Percentiles rank a stretch among this genome's conserved stretches.
Evolutionary conservation across 164 flowering plant species (phyloP).

Genomic region (Protea cynaroides): DNA sequence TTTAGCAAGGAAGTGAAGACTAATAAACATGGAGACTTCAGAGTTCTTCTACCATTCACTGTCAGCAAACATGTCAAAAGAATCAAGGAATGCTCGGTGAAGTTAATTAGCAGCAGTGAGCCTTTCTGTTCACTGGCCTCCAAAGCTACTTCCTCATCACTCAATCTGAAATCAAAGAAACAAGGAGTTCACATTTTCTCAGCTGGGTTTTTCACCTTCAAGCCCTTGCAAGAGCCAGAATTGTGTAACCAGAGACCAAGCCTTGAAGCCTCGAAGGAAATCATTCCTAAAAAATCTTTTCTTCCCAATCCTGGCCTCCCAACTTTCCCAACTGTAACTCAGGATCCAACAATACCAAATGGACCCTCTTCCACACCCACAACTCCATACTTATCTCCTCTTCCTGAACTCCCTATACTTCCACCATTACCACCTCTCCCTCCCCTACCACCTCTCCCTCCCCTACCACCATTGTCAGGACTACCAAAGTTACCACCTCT

Average conservation of each 20-base stretch:
- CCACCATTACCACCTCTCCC: conserved; percentile 22
- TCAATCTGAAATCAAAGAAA: conserved; percentile 55
- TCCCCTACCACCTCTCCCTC: conserved; percentile 23
- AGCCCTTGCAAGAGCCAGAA: conserved; percentile 55
- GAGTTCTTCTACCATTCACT: conserved; percentile 49
- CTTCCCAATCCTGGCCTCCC: conserved; percentile 2
- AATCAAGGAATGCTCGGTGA: conserved; percentile 62
- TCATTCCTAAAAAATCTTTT: conserved; percentile 8
- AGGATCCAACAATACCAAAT: not conserved
- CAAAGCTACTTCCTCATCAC: conserved; percentile 45
- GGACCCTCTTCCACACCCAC: too few relatives aligned
- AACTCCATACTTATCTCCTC: not conserved
- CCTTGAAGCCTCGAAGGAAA: conserved; percentile 10
- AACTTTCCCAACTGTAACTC: conserved; percentile 4
- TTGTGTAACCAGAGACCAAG: conserved; percentile 56
- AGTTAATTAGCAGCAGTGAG: conserved; percentile 58
- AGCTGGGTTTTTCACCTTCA: conserved; percentile 57
- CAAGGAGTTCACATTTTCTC: conserved; percentile 55
- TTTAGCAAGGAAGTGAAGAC: conserved; percentile 57
- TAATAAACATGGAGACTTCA: conserved; percentile 56
- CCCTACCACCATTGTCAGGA: conserved; percentile 23
- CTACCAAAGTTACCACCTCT: conserved; percentile 8
- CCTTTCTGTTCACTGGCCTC: conserved; percentile 72
- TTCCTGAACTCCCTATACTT: conserved; percentile 19
- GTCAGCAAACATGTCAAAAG: conserved; percentile 53